Percentiles rank a stretch among this genome's conserved stretches.
phyloP scores from a whole-genome alignment of 2,329 filamentous ascomycete genomes.

The Whalleya microplaca region DNA sequence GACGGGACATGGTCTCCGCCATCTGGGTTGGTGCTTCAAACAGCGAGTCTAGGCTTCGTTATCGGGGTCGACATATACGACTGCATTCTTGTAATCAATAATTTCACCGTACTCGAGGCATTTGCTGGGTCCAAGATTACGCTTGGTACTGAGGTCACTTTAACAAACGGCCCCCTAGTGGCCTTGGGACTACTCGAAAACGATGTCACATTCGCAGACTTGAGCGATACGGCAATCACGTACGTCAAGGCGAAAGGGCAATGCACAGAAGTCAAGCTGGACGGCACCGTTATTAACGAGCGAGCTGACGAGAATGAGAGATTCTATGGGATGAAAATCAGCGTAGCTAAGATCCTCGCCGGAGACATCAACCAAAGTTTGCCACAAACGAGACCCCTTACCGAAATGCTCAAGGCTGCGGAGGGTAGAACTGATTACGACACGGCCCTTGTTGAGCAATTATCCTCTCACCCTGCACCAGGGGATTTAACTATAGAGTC shows the following conservation, averaged over 20 bases:
- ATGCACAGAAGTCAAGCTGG: slow-evolving; percentile 56
- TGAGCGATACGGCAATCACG: slow-evolving; percentile 59
- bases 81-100: slow-evolving; percentile 91
- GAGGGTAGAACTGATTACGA: slow-evolving; percentile 83
- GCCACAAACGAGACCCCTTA: slow-evolving; percentile 62
- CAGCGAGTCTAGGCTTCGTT: slow-evolving; percentile 84
- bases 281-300: slow-evolving; percentile 61
- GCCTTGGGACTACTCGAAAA: slow-evolving; percentile 55
- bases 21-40: slow-evolving; percentile 88
- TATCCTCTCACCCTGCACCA: slow-evolving; percentile 71
- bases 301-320: slow-evolving; percentile 63
- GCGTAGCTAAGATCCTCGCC: slow-evolving; percentile 60
- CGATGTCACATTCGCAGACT: slow-evolving; percentile 55
- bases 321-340: slow-evolving; percentile 56
- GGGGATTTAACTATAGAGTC: slow-evolving; percentile 68
- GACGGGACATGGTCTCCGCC: slow-evolving; percentile 92
- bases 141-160: slow-evolving; percentile 78
- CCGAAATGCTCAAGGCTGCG: slow-evolving; percentile 85
- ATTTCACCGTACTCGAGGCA: slow-evolving; percentile 77
- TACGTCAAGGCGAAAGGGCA: slow-evolving; percentile 64
- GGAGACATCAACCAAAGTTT: slow-evolving; percentile 58
- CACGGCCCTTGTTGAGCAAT: slow-evolving; percentile 63
- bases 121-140: slow-evolving; percentile 81
- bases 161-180: slow-evolving; percentile 75
- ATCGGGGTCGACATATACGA: slow-evolving; percentile 95